These are phyloP conservation scores for Chaetomium sp. DNA, from an alignment of 2,329 filamentous ascomycete genomes.

Conservation along the genomic window DNA sequence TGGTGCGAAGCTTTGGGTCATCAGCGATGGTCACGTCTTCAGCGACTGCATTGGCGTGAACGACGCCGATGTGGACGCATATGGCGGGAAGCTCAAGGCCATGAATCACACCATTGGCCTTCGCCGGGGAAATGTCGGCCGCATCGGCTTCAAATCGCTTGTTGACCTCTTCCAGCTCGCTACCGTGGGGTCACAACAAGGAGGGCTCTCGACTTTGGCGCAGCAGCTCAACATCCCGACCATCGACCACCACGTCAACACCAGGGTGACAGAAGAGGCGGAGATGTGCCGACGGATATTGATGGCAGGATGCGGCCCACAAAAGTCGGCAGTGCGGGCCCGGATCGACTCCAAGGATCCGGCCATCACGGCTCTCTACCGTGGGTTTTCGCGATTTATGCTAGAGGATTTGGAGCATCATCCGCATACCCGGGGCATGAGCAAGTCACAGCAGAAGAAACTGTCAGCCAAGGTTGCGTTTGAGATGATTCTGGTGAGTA, in stretches of 20 bases:
- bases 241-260: conserved; percentile 16
- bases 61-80: conserved; percentile 16
- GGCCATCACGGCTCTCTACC: conserved; percentile 16
- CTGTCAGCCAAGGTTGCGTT: conserved; percentile 18
- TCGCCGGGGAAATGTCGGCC: conserved; percentile 6
- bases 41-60: conserved; percentile 19
- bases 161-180: conserved; percentile 16
- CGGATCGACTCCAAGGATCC: conserved; percentile 18
- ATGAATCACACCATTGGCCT: conserved; percentile 12
- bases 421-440: conserved; percentile 10
- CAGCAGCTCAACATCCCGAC: conserved; percentile 8
- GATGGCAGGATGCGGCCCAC: conserved; percentile 14
- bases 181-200: not conserved
- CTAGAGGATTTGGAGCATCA: conserved; percentile 17
- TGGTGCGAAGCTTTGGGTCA: conserved; percentile 17
- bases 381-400: conserved; percentile 19
- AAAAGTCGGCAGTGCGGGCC: conserved; percentile 10
- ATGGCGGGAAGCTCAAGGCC: conserved; percentile 13
- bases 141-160: conserved; percentile 15
- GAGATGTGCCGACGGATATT: conserved; percentile 17
- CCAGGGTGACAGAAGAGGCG: conserved; percentile 14
- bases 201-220: conserved; percentile 2
- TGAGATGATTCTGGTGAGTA: conserved; percentile 18
- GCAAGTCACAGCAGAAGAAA: conserved; percentile 15
- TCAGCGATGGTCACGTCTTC: conserved; percentile 20